Evolutionary conservation across 352 stramenopile genomes (phyloP), one percentile per base, ranked within the genome.

Genomic region (Phytophthora fragariaefolia): DNA sequence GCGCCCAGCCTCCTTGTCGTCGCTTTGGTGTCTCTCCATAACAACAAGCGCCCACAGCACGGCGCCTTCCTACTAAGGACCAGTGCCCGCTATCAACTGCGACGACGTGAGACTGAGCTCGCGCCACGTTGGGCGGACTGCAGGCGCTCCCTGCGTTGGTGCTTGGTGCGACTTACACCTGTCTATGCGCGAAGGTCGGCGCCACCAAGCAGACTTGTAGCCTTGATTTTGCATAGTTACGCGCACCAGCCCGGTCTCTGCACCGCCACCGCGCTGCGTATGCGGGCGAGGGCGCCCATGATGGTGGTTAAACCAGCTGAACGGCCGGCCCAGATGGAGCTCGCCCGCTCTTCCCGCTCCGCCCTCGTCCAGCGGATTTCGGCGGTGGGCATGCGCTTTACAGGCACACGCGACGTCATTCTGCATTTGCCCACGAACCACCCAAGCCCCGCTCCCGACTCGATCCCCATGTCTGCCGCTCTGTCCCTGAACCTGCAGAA

Each of bases 381-480:
- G 54, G 34, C 46, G 42, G 40, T 27, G 57, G 47, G 12, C 34
- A 32, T 10, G 30, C 20, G 18, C 23, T 32, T 51, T 50, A 23
- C 28, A 57, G 13, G 22, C 20, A 57, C 30, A 40, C 36, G 23
- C n/a, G 57, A 18, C 18, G 10, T 65, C 57, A 72, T 72, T 72
- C 64, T 52, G 23, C 64, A 63, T 67, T 72, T 67, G 23, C 46
- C 20, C 64, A 51, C 52, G 57, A 62, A 72, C 64, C 18, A 58
- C 49, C 24, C 58, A 72, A 72, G 58, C 43, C 20, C 38, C 26
- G 6, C 32, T 40, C 32, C 38, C n/a, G n/a, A n/a, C n/a, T n/a
- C n/a, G n/a, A n/a, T n/a, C n/a, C n/a, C 61, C 66, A 74, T 74
- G 66, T 70, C 66, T 22, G 66, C 60, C 63, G 66, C 66, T 45